Percentiles rank a stretch among this genome's conserved stretches.
Evolutionary conservation across 441 rosid genomes (phyloP).

Genomic region (Metrosideros polymorpha): DNA sequence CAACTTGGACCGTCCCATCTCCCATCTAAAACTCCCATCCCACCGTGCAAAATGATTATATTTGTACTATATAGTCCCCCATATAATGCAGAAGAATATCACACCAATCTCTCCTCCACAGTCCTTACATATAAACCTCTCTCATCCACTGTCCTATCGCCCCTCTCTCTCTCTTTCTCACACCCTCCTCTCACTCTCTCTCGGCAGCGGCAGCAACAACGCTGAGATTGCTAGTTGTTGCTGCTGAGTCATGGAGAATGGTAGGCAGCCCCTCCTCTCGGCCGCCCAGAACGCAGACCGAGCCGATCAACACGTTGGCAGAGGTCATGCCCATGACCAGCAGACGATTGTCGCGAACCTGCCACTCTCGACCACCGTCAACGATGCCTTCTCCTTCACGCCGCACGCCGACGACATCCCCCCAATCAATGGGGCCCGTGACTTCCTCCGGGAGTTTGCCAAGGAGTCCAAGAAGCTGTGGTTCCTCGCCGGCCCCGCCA

Average conservation of each 20-base stretch:
- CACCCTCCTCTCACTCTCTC: not conserved
- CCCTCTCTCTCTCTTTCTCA: not conserved
- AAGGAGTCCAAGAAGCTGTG: conserved; percentile 33
- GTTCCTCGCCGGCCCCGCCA: conserved; percentile 44
- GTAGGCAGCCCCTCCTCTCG: conserved; percentile 35
- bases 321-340: not conserved
- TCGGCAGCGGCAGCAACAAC: not conserved
- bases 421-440: conserved; percentile 19
- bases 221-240: not conserved
- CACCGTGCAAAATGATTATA: not conserved
- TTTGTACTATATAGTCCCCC: not conserved
- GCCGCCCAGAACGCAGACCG: not conserved
- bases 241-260: conserved; percentile 20
- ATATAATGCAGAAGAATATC: not conserved
- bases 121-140: too few relatives aligned
- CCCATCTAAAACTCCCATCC: not conserved
- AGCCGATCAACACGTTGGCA: not conserved
- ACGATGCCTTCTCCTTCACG: conserved; percentile 7
- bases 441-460: conserved; percentile 19
- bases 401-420: conserved; percentile 20
- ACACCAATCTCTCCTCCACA: not conserved
- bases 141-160: too few relatives aligned
- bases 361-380: not conserved
- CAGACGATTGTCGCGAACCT: not conserved
- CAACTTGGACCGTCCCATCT: not conserved